phyloP scores from a whole-genome alignment of 2,329 filamentous ascomycete genomes.

The Aspergillus viridinutans region DNA sequence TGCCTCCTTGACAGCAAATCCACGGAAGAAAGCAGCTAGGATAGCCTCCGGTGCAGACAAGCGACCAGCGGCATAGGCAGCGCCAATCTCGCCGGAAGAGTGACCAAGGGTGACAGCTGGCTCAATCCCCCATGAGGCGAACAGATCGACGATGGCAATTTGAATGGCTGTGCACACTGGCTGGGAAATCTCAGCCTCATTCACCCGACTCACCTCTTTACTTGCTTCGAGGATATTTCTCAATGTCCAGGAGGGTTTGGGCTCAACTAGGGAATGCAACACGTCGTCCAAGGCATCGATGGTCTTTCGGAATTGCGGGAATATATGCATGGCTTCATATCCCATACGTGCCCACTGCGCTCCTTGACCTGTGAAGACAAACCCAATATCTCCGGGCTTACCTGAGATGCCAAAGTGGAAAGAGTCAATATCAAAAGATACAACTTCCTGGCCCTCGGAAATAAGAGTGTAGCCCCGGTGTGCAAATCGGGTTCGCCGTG shows the following conservation, averaged over 20 bases:
- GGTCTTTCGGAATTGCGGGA: constrained; percentile 14
- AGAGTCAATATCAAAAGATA: background rate
- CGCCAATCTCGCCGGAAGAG: constrained; percentile 30
- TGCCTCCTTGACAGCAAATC: background rate
- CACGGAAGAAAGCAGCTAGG: background rate
- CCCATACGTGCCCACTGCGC: constrained; percentile 33
- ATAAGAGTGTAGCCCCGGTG: background rate
- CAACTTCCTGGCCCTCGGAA: background rate
- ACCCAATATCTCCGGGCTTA: constrained; percentile 2
- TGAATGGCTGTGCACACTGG: constrained; percentile 29
- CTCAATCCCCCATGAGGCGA: constrained; percentile 14
- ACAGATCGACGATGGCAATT: constrained; percentile 25
- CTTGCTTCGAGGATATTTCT: no score
- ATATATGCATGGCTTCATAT: constrained; percentile 14
- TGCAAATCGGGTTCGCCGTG: constrained; percentile 1
- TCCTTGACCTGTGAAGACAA: constrained; percentile 35
- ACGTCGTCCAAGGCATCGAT: background rate
- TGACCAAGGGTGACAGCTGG: constrained; percentile 22
- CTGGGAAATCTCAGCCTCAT: constrained; percentile 19
- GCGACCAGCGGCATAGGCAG: constrained; percentile 22
- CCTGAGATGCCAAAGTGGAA: background rate
- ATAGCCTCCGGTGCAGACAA: background rate
- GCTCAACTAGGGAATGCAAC: background rate
- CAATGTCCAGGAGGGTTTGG: no score
- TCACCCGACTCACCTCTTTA: no score